Conservation (phyloP, 805 yeast species). For the Ogataea philodendri region DNA sequence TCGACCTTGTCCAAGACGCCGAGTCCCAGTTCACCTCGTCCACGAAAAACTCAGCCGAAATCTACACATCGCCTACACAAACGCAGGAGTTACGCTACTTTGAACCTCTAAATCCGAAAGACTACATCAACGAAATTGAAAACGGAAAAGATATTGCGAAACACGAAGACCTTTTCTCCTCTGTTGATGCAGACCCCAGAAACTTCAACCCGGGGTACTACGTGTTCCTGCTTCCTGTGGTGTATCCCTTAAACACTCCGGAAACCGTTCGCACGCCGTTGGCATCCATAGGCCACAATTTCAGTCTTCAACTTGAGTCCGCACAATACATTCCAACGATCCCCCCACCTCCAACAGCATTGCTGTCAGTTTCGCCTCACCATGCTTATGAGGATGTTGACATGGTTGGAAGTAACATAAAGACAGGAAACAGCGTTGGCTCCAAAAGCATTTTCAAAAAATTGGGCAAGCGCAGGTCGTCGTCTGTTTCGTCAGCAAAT, state of each 20-base stretch:
- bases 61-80: slow-evolving; percentile 23
- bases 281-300: slow-evolving; percentile 45
- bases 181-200: slow-evolving; percentile 10
- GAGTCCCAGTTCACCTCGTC: slow-evolving; percentile 18
- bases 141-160: slow-evolving; percentile 17
- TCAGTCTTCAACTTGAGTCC: slow-evolving; percentile 40
- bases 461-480: slow-evolving; percentile 24
- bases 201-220: slow-evolving; percentile 63
- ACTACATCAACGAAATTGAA: slow-evolving; percentile 26
- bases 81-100: slow-evolving; percentile 28
- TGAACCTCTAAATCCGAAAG: slow-evolving; percentile 25
- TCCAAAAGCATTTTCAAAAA: slow-evolving; percentile 26
- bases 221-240: slow-evolving; percentile 61
- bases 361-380: slow-evolving; percentile 37
- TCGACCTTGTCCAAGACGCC: slow-evolving; percentile 20
- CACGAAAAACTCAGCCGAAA: slow-evolving; percentile 15
- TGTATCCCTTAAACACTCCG: slow-evolving; percentile 61
- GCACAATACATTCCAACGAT: slow-evolving; percentile 28
- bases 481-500: slow-evolving; percentile 11
- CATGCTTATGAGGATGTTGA: slow-evolving; percentile 26
- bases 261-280: slow-evolving; percentile 55
- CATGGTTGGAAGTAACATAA: slow-evolving; percentile 4
- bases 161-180: slow-evolving; percentile 22
- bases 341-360: slow-evolving; percentile 31
- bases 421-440: neutral